phyloP scores from a whole-genome alignment of 306 rosid species.

The Oemleria cerasiformis region DNA sequence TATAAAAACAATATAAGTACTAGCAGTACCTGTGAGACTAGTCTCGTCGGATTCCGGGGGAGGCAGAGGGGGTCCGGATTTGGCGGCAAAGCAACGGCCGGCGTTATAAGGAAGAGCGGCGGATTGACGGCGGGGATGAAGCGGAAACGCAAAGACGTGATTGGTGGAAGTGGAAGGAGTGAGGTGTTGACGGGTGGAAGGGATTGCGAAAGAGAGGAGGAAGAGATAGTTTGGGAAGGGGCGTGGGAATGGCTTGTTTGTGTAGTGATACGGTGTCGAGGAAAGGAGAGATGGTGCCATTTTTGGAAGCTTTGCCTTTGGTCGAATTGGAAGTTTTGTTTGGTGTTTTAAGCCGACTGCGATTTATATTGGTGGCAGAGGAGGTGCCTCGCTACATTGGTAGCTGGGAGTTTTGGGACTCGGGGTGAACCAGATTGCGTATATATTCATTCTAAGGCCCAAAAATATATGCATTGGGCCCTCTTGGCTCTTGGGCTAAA shows the following conservation, averaged over 20 bases:
- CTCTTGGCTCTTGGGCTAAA: too few species aligned
- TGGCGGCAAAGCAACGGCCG: slow-evolving; percentile 42
- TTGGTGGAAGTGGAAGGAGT: slow-evolving; percentile 6
- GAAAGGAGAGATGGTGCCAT: slow-evolving; percentile 37
- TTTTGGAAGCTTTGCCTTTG: slow-evolving; percentile 9
- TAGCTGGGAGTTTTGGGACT: too few species aligned
- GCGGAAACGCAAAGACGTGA: slow-evolving; percentile 22
- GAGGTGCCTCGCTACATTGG: too few species aligned
- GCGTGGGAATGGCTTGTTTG: not conserved
- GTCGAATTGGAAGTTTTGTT: not conserved
- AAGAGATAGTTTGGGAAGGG: slow-evolving; percentile 8
- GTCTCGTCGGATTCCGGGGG: slow-evolving; percentile 51
- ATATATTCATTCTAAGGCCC: too few species aligned
- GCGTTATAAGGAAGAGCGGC: slow-evolving; percentile 26
- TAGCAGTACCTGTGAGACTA: slow-evolving; percentile 29
- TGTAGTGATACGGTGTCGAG: slow-evolving; percentile 12
- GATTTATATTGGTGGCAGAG: not conserved
- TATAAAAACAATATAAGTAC: not conserved
- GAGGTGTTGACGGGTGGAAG: slow-evolving; percentile 7
- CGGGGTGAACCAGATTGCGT: too few species aligned
- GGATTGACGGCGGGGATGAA: slow-evolving; percentile 28
- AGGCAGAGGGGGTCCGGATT: slow-evolving; percentile 30
- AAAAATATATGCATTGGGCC: too few species aligned
- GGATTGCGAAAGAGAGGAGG: slow-evolving; percentile 10
- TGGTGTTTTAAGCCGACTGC: not conserved